These are phyloP conservation scores for Claviceps fusiformis DNA, from an alignment of 2,329 filamentous ascomycete species.

Conservation along the genomic window DNA sequence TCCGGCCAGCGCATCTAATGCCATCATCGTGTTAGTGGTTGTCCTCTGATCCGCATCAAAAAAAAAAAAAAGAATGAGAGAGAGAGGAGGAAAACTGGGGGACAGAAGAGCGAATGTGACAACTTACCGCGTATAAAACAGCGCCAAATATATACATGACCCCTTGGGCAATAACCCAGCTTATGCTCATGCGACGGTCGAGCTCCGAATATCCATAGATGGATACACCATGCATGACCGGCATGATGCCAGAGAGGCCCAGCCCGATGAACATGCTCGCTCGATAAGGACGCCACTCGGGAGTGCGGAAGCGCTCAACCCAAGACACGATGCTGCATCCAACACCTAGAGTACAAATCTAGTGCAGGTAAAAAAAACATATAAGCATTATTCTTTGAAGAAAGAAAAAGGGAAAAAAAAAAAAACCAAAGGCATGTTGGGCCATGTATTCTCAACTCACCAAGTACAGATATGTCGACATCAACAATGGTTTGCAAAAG, in stretches of 20 bases:
- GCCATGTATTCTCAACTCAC: constrained; percentile 32
- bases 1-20: constrained; percentile 66
- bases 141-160: constrained; percentile 77
- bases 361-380: background rate
- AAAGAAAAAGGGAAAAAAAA: background rate
- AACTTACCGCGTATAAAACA: constrained; percentile 64
- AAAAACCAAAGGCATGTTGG: background rate
- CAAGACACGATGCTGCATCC: constrained; percentile 66
- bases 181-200: constrained; percentile 61
- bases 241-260: constrained; percentile 71
- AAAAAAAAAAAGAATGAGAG: background rate
- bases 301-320: constrained; percentile 71
- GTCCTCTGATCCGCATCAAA: background rate
- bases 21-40: background rate
- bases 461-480: constrained; percentile 61
- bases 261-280: constrained; percentile 82
- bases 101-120: background rate
- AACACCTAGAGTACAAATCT: constrained; percentile 69
- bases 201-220: constrained; percentile 55
- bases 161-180: constrained; percentile 70
- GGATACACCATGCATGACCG: constrained; percentile 61
- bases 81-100: background rate
- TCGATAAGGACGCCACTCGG: constrained; percentile 70
- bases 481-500: constrained; percentile 51
- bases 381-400: too few species aligned